Evolutionary conservation across 495 filamentous ascomycete species (phyloP), one percentile per base, ranked within the genome.

Genomic region (Talaromyces proteolyticus): DNA sequence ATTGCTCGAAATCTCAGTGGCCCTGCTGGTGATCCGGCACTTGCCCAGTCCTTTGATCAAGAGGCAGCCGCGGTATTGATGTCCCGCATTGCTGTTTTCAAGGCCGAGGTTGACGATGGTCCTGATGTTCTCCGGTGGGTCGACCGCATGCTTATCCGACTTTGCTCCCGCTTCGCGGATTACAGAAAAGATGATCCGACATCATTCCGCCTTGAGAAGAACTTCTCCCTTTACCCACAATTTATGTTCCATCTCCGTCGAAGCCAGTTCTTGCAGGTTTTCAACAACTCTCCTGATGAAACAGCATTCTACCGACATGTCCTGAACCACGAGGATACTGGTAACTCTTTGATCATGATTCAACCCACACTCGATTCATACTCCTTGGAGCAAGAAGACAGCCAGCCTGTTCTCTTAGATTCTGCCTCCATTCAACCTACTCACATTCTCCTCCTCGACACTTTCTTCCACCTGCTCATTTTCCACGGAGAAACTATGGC

Each of bases 171-270:
- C 50, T 97, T 99, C 64, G 94, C 94, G 24, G 94, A 99, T 66
- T 99, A 99, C 64, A 81, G 94, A 38, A 99, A 97, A 68, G 94
- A 99, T 63, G 94, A 99, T 62, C 89, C 91, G 24, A 91, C 93
- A 17, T 99, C 94, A 3, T 99, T 99, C 80, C 80, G 94, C 34
- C 73, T 99, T 53, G 94, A 99, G 64, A 96, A 96, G 82, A 97
- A 99, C 73, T 97, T 99, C 62, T 96, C 93, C 0, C 79, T 99
- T 17, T 99, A 99, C 58, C 94, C 94, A 25, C 94, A 99, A 69
- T 99, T 99, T 72, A 97, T 99, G 94, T 99, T 97, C 77, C 94
- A 99, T 65, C 77, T 99, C 52, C 86, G 94, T 47, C 82, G 94
- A 62, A 94, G 88, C 60, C 94, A 99, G 67, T 99, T 99, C 73